Conservation (phyloP, 2,329 filamentous ascomycete genomes). For the Alternaria sp. region DNA sequence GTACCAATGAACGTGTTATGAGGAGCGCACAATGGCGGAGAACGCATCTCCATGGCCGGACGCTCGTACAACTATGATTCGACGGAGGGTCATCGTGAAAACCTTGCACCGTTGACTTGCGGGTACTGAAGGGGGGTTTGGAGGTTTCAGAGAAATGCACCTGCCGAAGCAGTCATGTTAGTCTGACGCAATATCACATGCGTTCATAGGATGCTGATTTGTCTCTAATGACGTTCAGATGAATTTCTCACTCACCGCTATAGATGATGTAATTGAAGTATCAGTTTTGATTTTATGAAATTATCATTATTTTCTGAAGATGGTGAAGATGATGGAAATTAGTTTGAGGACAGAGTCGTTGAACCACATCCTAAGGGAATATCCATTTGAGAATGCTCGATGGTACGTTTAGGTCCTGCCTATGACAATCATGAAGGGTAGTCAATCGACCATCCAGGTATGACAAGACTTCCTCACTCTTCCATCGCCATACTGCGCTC, state of each 20-base stretch:
- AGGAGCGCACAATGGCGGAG: neutral
- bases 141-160: neutral
- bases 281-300: neutral
- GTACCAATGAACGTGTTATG: neutral
- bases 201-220: neutral
- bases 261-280: neutral
- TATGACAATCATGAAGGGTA: neutral
- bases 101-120: neutral
- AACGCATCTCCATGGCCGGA: neutral
- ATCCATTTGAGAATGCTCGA: neutral
- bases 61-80: neutral
- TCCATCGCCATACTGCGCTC: slow-evolving; percentile 17
- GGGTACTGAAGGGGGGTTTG: neutral
- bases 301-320: neutral
- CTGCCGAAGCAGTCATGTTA: neutral
- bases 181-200: neutral
- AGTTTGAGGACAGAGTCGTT: neutral
- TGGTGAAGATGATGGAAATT: neutral
- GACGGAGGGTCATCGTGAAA: too few relatives aligned
- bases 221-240: neutral
- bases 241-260: neutral
- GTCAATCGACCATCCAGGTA: neutral
- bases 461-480: neutral
- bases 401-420: neutral
- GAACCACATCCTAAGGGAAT: neutral